A percentile compares a stretch with the other conserved stretches of the same genome.
phyloP scores from a whole-genome alignment of 257 asterid genomes.

The Rhazya stricta region DNA sequence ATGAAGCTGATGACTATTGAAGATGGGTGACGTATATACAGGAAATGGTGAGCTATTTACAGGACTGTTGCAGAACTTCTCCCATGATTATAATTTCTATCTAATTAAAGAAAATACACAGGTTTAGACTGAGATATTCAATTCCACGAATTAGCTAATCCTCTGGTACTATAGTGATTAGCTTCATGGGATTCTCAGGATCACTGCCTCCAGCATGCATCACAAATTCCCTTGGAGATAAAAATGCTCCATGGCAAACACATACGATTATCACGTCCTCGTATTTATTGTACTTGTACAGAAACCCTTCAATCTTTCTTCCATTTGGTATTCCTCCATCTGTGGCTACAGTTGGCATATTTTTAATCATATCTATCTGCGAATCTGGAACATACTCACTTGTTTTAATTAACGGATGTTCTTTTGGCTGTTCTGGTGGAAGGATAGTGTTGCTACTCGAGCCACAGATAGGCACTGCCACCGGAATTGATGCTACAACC shows the following conservation, averaged over 20 bases:
- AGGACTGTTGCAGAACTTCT: too few relatives aligned
- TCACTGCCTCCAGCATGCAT: constrained; percentile 23
- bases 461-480: background rate
- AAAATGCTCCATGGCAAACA: constrained; percentile 24
- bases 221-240: constrained; percentile 22
- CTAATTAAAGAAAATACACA: too few relatives aligned
- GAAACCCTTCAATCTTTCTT: constrained; percentile 16
- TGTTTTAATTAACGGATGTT: background rate
- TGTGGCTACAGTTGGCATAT: constrained; percentile 25
- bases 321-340: constrained; percentile 16
- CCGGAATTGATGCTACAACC: background rate
- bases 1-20: too few relatives aligned
- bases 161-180: background rate
- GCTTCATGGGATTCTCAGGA: constrained; percentile 9
- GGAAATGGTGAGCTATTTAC: too few relatives aligned
- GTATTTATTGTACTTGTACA: constrained; percentile 3
- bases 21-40: too few relatives aligned
- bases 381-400: background rate
- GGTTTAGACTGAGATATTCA: too few relatives aligned
- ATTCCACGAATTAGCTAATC: too few relatives aligned
- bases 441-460: too few relatives aligned
- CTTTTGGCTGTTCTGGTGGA: background rate
- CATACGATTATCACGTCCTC: constrained; percentile 20
- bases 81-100: too few relatives aligned
- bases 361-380: background rate